Percentiles rank a stretch among this genome's conserved stretches.
phyloP scores from a whole-genome alignment of 1,284 basidiomycete genomes.

The Malassezia dermatis region DNA sequence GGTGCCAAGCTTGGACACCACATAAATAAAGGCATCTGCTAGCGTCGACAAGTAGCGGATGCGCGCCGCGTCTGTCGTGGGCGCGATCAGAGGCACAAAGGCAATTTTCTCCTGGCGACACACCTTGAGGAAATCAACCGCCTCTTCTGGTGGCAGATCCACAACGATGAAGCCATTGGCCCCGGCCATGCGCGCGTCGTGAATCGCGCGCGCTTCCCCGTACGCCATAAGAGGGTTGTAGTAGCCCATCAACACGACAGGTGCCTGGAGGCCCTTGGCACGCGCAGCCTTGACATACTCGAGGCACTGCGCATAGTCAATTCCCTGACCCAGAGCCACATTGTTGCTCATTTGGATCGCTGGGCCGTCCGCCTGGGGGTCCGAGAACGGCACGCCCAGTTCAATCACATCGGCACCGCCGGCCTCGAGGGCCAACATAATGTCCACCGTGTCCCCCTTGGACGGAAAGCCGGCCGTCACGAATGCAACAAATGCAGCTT shows the following conservation, averaged over 20 bases:
- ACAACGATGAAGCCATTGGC: constrained; percentile 97
- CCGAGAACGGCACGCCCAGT: constrained; percentile 84
- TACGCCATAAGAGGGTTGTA: constrained; percentile 84
- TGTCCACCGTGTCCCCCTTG: constrained; percentile 63
- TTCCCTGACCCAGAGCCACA: constrained; percentile 37
- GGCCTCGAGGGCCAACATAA: constrained; percentile 78
- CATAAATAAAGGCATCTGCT: constrained; percentile 94
- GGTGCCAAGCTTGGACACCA: constrained; percentile 79
- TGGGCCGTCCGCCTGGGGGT: constrained; percentile 79
- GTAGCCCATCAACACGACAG: constrained; percentile 72
- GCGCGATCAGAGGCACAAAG: constrained; percentile 92
- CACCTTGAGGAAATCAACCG: constrained; percentile 73
- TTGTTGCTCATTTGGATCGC: constrained; percentile 81
- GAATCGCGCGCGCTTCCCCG: constrained; percentile 83
- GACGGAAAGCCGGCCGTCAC: constrained; percentile 45
- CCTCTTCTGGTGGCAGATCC: constrained; percentile 95
- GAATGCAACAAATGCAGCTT: constrained; percentile 45
- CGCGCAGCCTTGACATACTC: constrained; percentile 70
- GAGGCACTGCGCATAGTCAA: constrained; percentile 50
- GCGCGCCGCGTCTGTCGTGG: constrained; percentile 74
- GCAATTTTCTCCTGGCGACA: constrained; percentile 74
- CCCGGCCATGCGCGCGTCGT: constrained; percentile 74
- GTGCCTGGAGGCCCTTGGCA: constrained; percentile 66
- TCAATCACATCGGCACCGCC: constrained; percentile 94
- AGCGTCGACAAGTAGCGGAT: constrained; percentile 84